Conservation (phyloP, 179 eudicot genomes). For the Spergularia azorica region DNA sequence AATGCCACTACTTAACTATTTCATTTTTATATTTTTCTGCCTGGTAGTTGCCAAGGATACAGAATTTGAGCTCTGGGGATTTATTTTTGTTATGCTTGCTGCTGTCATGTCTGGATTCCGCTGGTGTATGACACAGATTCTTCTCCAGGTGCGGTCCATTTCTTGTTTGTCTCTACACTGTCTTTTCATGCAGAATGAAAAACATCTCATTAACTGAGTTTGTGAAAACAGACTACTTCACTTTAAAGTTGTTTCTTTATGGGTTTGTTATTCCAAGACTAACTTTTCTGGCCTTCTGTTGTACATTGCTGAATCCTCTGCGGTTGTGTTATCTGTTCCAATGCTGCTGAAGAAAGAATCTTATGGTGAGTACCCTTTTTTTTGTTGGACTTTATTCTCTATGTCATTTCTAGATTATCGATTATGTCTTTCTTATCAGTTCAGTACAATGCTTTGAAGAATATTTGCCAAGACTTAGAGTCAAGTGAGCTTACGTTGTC, state of each 20-base stretch:
- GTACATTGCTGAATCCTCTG: constrained; percentile 26
- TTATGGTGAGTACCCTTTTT: constrained; percentile 67
- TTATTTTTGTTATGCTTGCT: constrained; percentile 98
- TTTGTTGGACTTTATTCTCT: constrained; percentile 6
- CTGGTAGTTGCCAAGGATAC: constrained; percentile 87
- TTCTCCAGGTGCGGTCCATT: constrained; percentile 74
- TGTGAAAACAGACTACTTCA: background rate
- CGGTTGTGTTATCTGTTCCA: constrained; percentile 32
- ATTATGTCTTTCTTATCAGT: background rate
- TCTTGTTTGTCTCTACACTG: background rate
- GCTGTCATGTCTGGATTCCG: constrained; percentile 99
- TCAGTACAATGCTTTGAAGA: background rate
- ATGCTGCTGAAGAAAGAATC: constrained; percentile 69
- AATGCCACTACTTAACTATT: constrained; percentile 4
- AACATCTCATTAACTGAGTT: too few relatives aligned
- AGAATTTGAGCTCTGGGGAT: constrained; percentile 96
- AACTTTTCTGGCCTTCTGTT: constrained; percentile 29
- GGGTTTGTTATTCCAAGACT: constrained; percentile 16
- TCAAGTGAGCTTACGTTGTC: too few relatives aligned
- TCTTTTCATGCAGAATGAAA: background rate
- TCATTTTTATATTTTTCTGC: constrained; percentile 5
- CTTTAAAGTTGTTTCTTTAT: background rate
- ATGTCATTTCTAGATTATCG: background rate
- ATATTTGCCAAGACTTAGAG: too few relatives aligned
- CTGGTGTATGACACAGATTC: constrained; percentile 99